Percentiles rank a stretch among this genome's conserved stretches.
Conservation (phyloP, 352 stramenopile genomes). For the Phytophthora agathidicida region DNA sequence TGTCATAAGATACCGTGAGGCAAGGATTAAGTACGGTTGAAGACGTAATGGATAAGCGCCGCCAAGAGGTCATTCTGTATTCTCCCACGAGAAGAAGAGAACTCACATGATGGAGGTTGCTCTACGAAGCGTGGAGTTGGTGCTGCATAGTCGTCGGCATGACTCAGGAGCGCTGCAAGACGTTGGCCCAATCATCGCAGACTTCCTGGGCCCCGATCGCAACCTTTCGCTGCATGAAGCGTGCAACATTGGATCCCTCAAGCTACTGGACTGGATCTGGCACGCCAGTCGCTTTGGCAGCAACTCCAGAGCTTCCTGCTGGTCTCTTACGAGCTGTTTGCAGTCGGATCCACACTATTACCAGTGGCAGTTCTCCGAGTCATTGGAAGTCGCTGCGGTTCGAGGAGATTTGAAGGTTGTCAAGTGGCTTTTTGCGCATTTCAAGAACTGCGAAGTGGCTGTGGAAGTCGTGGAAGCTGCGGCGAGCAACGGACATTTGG, state of each 20-base stretch:
- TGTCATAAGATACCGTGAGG: not conserved
- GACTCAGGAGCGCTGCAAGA: slow-evolving; percentile 6
- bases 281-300: not conserved
- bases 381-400: slow-evolving; percentile 4
- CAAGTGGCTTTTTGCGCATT: slow-evolving; percentile 21
- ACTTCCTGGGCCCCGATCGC: slow-evolving; percentile 15
- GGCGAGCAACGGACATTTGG: slow-evolving; percentile 6
- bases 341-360: slow-evolving; percentile 11
- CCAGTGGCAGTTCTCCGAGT: slow-evolving; percentile 22
- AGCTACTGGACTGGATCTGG: slow-evolving; percentile 24
- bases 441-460: slow-evolving; percentile 8
- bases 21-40: slow-evolving; percentile 11
- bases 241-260: slow-evolving; percentile 6
- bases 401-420: slow-evolving; percentile 2
- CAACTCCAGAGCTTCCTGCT: not conserved
- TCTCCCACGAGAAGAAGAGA: slow-evolving; percentile 1
- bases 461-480: slow-evolving; percentile 17
- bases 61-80: slow-evolving; percentile 3
- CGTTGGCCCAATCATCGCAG: not conserved
- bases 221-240: slow-evolving; percentile 16
- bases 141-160: slow-evolving; percentile 6
- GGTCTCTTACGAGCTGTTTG: slow-evolving; percentile 1
- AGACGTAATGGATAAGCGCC: slow-evolving; percentile 5
- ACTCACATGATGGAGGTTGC: no score
- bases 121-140: no score